Evolutionary conservation across 2,329 filamentous ascomycete genomes (phyloP).

Genomic region (Fusarium guadeloupense): DNA sequence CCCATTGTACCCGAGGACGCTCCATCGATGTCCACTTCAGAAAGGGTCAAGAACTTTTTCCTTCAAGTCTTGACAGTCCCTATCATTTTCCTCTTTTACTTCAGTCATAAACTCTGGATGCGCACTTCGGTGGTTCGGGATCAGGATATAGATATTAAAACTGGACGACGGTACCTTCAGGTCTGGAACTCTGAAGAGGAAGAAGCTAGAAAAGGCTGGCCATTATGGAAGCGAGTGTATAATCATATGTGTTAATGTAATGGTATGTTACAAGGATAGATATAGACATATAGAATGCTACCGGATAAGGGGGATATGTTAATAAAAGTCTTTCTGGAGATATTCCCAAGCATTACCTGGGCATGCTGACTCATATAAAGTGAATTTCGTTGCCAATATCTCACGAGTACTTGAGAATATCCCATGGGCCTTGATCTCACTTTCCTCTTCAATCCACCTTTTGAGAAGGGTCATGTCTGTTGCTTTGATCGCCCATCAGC

Average conservation of each 20-base stretch:
- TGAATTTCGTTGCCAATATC: too few relatives aligned
- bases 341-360: too few relatives aligned
- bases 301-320: too few relatives aligned
- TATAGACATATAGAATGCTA: not conserved
- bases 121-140: slow-evolving; percentile 72
- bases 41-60: slow-evolving; percentile 72
- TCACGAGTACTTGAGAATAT: too few relatives aligned
- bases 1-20: slow-evolving; percentile 59
- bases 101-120: slow-evolving; percentile 78
- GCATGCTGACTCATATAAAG: too few relatives aligned
- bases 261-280: not conserved
- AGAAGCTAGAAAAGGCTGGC: slow-evolving; percentile 76
- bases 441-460: too few relatives aligned
- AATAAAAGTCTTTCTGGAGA: too few relatives aligned
- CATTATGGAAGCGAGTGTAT: slow-evolving; percentile 77
- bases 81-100: slow-evolving; percentile 72
- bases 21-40: slow-evolving; percentile 36
- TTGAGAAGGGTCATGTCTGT: not conserved
- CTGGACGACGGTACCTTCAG: slow-evolving; percentile 85
- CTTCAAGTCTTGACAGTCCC: slow-evolving; percentile 73
- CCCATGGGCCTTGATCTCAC: too few relatives aligned
- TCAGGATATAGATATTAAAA: slow-evolving; percentile 84
- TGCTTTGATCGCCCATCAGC: not conserved
- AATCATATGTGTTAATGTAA: slow-evolving; percentile 70
- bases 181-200: slow-evolving; percentile 79